phyloP scores from a whole-genome alignment of 2,329 filamentous ascomycete species.

The Botryotinia globosa region DNA sequence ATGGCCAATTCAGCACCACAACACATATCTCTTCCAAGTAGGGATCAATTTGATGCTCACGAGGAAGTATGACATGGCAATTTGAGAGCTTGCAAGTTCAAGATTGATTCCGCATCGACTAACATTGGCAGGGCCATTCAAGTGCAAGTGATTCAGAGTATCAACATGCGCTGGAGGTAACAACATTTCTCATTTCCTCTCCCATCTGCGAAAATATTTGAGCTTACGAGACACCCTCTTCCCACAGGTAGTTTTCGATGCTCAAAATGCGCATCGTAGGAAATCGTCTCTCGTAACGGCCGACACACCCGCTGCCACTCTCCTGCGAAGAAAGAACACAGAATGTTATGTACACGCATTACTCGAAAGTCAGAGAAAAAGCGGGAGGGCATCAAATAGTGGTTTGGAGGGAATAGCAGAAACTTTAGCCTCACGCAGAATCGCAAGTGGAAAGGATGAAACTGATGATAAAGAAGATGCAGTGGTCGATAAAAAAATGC shows the following conservation, averaged over 20 bases:
- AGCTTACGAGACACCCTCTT: conserved; percentile 4
- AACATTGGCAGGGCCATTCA: conserved; percentile 27
- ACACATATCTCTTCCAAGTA: conserved; percentile 7
- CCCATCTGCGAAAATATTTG: not conserved
- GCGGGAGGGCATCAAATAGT: conserved; percentile 34
- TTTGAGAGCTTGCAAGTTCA: not conserved
- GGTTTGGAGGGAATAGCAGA: conserved; percentile 35
- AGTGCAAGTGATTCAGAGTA: conserved; percentile 38
- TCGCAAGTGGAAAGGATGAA: conserved; percentile 17
- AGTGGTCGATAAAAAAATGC: conserved; percentile 24
- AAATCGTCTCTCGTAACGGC: conserved; percentile 62
- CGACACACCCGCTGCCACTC: conserved; percentile 44
- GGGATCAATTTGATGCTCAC: conserved; percentile 12
- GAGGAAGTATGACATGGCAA: conserved; percentile 18
- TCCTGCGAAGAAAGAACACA: conserved; percentile 44
- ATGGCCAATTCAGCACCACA: not conserved
- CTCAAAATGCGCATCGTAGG: conserved; percentile 57
- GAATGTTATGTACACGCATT: conserved; percentile 66
- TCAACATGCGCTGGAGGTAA: conserved; percentile 46
- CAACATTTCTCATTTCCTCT: not conserved
- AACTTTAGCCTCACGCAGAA: conserved; percentile 26
- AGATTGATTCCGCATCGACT: not conserved
- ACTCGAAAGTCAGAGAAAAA: conserved; percentile 54
- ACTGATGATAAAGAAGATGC: conserved; percentile 7
- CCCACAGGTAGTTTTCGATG: conserved; percentile 58